Evolutionary conservation across 192 early-diverging fungal genomes (phyloP).

Genomic region (Dissophora ornata): DNA sequence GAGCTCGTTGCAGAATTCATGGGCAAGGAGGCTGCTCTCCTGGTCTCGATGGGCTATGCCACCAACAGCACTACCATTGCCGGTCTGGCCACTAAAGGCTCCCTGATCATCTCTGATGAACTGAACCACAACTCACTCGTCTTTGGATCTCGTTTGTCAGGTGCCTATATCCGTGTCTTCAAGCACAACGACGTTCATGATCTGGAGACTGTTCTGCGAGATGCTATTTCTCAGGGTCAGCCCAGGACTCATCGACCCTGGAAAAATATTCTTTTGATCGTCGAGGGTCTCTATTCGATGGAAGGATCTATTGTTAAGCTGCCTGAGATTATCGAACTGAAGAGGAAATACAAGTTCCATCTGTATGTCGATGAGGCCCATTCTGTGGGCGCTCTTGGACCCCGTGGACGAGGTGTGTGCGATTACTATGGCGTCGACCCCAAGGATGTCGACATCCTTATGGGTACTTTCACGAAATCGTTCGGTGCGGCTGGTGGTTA

Average conservation of each 20-base stretch:
- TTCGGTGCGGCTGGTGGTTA: constrained; percentile 98
- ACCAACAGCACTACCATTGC: constrained; percentile 97
- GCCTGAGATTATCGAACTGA: constrained; percentile 89
- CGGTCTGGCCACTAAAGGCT: constrained; percentile 84
- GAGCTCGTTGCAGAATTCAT: constrained; percentile 89
- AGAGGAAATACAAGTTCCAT: constrained; percentile 94
- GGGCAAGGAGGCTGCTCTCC: constrained; percentile 86
- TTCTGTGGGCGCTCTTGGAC: constrained; percentile 94
- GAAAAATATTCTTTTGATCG: constrained; percentile 98
- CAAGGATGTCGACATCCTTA: constrained; percentile 89
- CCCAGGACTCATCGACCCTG: constrained; percentile 97
- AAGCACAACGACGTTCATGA: constrained; percentile 91
- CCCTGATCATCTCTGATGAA: constrained; percentile 94
- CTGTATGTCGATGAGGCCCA: constrained; percentile 98
- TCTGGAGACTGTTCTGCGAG: constrained; percentile 83
- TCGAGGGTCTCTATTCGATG: constrained; percentile 98
- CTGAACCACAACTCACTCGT: constrained; percentile 96
- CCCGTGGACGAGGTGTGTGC: constrained; percentile 94
- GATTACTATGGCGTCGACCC: constrained; percentile 96
- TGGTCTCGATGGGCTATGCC: constrained; percentile 96
- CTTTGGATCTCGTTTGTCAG: constrained; percentile 92
- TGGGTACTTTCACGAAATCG: constrained; percentile 99
- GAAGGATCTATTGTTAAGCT: constrained; percentile 93
- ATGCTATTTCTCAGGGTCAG: constrained; percentile 94
- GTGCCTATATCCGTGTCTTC: constrained; percentile 91